phyloP scores from a whole-genome alignment of 2,329 filamentous ascomycete genomes.

The Cladosporium austrohemisphaericum region DNA sequence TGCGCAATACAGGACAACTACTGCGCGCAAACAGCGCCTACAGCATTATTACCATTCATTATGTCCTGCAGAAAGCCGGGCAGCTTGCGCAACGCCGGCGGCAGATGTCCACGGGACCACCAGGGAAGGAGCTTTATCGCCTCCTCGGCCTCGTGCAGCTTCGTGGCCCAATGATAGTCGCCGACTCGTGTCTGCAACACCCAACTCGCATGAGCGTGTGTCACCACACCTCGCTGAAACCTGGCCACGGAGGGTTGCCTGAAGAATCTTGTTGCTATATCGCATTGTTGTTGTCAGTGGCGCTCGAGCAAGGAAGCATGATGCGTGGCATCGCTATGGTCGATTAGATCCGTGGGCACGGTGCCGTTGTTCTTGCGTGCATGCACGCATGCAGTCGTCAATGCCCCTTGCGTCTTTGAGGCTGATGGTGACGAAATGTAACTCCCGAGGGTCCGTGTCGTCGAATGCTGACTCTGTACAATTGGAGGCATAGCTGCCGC shows the following conservation, averaged over 20 bases:
- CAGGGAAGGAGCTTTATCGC: not conserved
- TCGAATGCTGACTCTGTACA: no score
- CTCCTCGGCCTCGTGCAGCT: no score
- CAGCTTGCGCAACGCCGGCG: not conserved
- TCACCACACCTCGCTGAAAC: constrained; percentile 10
- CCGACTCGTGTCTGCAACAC: not conserved
- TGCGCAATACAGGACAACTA: constrained; percentile 1
- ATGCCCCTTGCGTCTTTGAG: constrained; percentile 3
- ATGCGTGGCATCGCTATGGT: not conserved
- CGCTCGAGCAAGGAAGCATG: constrained; percentile 8
- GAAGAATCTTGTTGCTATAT: constrained; percentile 3
- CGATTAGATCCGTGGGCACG: not conserved
- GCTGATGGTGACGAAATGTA: not conserved
- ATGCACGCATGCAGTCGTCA: constrained; percentile 1
- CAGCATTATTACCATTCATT: not conserved
- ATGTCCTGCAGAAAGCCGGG: no score
- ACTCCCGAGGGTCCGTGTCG: constrained; percentile 1
- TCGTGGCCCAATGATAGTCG: not conserved
- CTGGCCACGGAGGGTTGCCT: constrained; percentile 3
- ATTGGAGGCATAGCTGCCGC: no score
- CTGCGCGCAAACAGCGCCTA: not conserved
- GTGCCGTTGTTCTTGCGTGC: not conserved
- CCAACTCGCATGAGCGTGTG: constrained; percentile 4
- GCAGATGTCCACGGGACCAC: not conserved
- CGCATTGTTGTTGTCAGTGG: not conserved